phyloP scores from a whole-genome alignment of 2,329 filamentous ascomycete genomes.

The Scedosporium dehoogii region DNA sequence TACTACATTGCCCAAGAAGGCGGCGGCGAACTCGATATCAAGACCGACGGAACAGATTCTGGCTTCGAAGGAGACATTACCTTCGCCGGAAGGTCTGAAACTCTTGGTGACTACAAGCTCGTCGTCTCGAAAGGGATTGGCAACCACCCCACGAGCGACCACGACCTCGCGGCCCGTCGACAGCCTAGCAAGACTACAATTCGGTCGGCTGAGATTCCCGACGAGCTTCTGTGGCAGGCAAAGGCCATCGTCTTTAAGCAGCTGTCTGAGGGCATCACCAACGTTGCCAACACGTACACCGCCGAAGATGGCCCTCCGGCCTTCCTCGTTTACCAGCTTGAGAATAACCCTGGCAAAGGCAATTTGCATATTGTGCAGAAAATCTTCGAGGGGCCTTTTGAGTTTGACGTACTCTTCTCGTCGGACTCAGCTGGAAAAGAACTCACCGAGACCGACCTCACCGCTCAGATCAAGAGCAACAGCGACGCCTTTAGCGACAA shows the following conservation, averaged over 20 bases:
- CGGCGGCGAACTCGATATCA: constrained; percentile 51
- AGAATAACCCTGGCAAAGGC: constrained; percentile 56
- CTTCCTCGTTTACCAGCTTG: constrained; percentile 73
- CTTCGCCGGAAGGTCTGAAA: constrained; percentile 58
- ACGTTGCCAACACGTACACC: constrained; percentile 37
- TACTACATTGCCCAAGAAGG: constrained; percentile 81
- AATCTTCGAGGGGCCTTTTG: constrained; percentile 79
- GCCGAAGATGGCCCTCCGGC: constrained; percentile 67
- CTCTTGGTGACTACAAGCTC: constrained; percentile 72
- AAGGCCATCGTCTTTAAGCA: constrained; percentile 54
- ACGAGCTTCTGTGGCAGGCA: constrained; percentile 71
- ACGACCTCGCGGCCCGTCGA: constrained; percentile 57
- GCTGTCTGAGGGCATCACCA: constrained; percentile 39
- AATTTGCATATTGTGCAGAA: constrained; percentile 89
- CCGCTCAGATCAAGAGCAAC: constrained; percentile 55
- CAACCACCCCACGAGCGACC: constrained; percentile 51
- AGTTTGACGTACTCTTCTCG: constrained; percentile 87
- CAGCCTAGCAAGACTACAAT: constrained; percentile 70
- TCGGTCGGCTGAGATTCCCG: constrained; percentile 55
- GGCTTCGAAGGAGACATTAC: constrained; percentile 53
- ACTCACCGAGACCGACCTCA: constrained; percentile 52
- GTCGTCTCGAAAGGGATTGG: constrained; percentile 62
- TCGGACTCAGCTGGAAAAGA: constrained; percentile 57
- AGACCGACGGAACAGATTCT: constrained; percentile 26
- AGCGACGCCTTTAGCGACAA: constrained; percentile 62